Conservation (phyloP, 352 stramenopile genomes). For the Globisporangium recalcitrans region DNA sequence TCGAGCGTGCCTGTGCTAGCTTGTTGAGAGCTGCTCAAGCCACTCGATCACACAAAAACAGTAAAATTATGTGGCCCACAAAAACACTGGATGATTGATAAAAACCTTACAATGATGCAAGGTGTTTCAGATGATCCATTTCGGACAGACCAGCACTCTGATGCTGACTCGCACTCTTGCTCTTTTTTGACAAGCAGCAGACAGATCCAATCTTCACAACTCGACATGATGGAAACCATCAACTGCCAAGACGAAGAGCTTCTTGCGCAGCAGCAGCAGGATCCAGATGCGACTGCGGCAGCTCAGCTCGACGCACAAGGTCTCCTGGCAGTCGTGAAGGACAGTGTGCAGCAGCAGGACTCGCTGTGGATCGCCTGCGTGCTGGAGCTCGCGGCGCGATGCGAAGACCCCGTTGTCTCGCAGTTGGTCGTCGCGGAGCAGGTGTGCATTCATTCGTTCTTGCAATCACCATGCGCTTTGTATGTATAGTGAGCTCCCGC, state of each 20-base stretch:
- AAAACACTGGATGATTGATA: neutral
- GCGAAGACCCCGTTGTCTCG: neutral
- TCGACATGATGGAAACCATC: conserved; percentile 1
- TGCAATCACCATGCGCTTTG: neutral
- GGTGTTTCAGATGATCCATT: neutral
- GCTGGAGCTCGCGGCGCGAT: conserved; percentile 9
- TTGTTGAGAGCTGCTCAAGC: conserved; percentile 6
- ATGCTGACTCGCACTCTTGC: neutral
- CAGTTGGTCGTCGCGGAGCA: conserved; percentile 6
- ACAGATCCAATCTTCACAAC: neutral
- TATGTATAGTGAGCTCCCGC: too few species aligned
- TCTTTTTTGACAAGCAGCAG: neutral
- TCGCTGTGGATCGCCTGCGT: conserved; percentile 10
- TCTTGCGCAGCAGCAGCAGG: neutral
- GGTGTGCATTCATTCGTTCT: neutral
- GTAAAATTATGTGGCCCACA: conserved; percentile 1
- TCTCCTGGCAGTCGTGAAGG: neutral
- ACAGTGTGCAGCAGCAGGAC: neutral
- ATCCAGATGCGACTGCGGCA: neutral
- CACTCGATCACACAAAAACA: conserved; percentile 8
- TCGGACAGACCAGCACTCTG: neutral
- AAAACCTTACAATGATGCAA: neutral
- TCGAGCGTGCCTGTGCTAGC: too few species aligned
- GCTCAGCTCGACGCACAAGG: neutral
- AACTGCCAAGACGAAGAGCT: neutral